Evolutionary conservation across 257 asterid genomes (phyloP), one percentile per base, ranked within the genome.

Genomic region (Verbena officinalis): DNA sequence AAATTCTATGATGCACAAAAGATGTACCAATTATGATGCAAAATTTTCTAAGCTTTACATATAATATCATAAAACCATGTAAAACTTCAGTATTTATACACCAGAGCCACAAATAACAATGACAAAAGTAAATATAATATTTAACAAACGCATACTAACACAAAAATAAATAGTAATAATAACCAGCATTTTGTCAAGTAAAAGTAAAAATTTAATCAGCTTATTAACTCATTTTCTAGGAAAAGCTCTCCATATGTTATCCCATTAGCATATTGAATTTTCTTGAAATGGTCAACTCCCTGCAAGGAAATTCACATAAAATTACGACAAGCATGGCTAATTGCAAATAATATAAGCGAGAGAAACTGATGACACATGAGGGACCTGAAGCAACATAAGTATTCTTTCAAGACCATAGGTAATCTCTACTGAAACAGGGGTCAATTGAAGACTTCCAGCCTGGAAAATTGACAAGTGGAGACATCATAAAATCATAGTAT

Each of bases 281-380:
- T 87, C 84, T 90, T 93, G 84, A 93, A 93, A 85, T 90, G 99
- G 65, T 93, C 99, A 64, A 90, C 99, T 52, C 97, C 99, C 99
- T 93, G 92, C 74, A 81, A 53, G 59, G 20, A 59, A 67, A 62
- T 66, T 36, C 48, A 64, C 20, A 62, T 17, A 30, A 73, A 45
- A 17, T 55, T 69, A 52, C 68, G 48, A 73, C 70, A 66, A 63
- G 23, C 65, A 67, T 39, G 70, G 52, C 55, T 16, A 53, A 2
- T 36, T 45, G 70, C 53, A 55, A 49, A 75, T 19, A 44, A 21
- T 27, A 65, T 40, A 52, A 69, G 51, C 51, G 53, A 61, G 55
- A 62, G 56, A 16, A 64, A 61, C 38, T 50, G 56, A 65, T 38
- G 67, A 62, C 34, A 60, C 61, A 64, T 54, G 64, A 73, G 46